phyloP scores from a whole-genome alignment of 306 rosid genomes.

The Vigna nakashimae region DNA sequence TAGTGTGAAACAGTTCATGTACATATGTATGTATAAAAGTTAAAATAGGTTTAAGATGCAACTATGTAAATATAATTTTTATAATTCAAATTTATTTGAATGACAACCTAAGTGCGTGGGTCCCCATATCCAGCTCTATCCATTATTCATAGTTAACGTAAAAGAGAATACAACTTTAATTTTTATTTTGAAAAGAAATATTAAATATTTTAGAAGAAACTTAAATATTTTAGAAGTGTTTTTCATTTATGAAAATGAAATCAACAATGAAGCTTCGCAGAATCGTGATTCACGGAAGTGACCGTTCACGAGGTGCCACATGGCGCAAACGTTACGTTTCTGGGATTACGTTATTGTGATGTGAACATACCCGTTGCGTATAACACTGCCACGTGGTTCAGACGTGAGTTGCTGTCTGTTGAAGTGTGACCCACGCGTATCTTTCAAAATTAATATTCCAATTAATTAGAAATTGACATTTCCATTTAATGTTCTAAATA shows the following conservation, averaged over 20 bases:
- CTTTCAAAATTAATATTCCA: not conserved
- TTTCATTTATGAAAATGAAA: not conserved
- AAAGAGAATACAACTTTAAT: not conserved
- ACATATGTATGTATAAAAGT: too few relatives aligned
- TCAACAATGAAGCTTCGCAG: conserved; percentile 29
- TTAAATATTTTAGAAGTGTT: not conserved
- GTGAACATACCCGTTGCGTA: conserved; percentile 9
- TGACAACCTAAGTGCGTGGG: too few relatives aligned
- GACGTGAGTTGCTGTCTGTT: not conserved
- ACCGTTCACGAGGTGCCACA: conserved; percentile 26
- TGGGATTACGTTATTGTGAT: not conserved
- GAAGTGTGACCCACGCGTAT: not conserved
- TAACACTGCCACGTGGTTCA: not conserved
- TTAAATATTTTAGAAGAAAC: not conserved
- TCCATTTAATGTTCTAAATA: not conserved
- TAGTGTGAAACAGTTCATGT: too few relatives aligned
- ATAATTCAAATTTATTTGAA: too few relatives aligned
- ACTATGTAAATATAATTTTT: too few relatives aligned
- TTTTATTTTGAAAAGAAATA: too few relatives aligned
- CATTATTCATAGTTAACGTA: not conserved
- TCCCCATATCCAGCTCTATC: too few relatives aligned
- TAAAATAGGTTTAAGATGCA: too few relatives aligned
- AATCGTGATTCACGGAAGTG: not conserved
- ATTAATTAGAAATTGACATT: not conserved
- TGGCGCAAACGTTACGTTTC: not conserved